Percentiles rank a stretch among this genome's conserved stretches.
These are phyloP conservation scores for Penicillium vulpinum DNA, from an alignment of 2,329 filamentous ascomycete genomes.

Conservation along the genomic window DNA sequence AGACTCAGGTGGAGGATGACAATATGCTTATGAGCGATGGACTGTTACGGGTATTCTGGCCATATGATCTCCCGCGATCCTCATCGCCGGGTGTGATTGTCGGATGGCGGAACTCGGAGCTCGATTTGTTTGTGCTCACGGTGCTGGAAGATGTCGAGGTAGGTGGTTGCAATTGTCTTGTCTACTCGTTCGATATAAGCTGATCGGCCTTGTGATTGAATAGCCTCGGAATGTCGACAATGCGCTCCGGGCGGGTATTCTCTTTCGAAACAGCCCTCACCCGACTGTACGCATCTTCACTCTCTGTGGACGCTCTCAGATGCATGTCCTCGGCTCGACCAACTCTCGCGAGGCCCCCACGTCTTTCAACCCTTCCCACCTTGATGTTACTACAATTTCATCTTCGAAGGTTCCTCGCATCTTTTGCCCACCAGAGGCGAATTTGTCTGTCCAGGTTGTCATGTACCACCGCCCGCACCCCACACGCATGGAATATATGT, in stretches of 20 bases:
- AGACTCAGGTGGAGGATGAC: conserved; percentile 49
- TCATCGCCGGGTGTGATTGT: conserved; percentile 81
- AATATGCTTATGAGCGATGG: conserved; percentile 72
- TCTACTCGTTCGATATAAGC: neutral
- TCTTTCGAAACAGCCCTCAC: conserved; percentile 80
- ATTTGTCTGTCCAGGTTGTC: conserved; percentile 79
- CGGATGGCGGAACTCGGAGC: conserved; percentile 89
- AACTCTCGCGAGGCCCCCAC: conserved; percentile 60
- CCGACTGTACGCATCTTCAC: conserved; percentile 77
- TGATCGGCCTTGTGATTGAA: conserved; percentile 3
- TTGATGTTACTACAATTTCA: conserved; percentile 59
- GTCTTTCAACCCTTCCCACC: conserved; percentile 66
- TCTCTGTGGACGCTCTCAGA: conserved; percentile 75
- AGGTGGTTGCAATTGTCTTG: conserved; percentile 34
- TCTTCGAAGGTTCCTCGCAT: conserved; percentile 66
- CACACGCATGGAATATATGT: conserved; percentile 93
- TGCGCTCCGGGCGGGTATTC: conserved; percentile 77
- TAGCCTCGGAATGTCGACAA: conserved; percentile 80
- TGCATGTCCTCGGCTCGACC: conserved; percentile 82
- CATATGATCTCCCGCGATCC: conserved; percentile 74
- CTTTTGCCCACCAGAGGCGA: conserved; percentile 63
- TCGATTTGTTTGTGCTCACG: conserved; percentile 87
- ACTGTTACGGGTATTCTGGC: conserved; percentile 98
- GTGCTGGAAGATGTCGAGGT: conserved; percentile 91
- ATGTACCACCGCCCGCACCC: conserved; percentile 85